Percentiles rank a stretch among this genome's conserved stretches.
Evolutionary conservation across 2,329 filamentous ascomycete genomes (phyloP).

Genomic region (Microdochium paspali): DNA sequence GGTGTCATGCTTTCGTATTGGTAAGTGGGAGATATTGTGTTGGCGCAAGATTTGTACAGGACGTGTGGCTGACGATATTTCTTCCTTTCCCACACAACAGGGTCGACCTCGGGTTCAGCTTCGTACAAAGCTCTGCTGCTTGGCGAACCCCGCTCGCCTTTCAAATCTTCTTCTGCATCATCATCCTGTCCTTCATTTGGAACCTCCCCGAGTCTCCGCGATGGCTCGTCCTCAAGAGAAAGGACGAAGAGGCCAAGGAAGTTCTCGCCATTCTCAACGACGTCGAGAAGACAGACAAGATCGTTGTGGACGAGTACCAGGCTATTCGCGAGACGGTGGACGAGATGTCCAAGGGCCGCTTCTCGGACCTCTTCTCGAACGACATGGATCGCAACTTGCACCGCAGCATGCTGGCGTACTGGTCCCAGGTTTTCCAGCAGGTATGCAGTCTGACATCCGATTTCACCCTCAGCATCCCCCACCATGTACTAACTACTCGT

Average conservation of each 20-base stretch:
- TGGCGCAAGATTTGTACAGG: background rate
- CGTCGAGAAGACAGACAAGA: conserved; percentile 26
- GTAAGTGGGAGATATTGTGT: conserved; percentile 12
- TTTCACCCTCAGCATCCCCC: background rate
- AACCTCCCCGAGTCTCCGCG: conserved; percentile 41
- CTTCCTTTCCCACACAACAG: background rate
- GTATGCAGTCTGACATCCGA: background rate
- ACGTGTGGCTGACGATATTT: background rate
- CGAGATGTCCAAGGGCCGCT: conserved; percentile 46
- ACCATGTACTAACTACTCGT: conserved; percentile 21
- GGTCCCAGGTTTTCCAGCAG: conserved; percentile 47
- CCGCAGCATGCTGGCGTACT: conserved; percentile 42
- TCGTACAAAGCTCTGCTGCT: conserved; percentile 35
- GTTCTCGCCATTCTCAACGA: conserved; percentile 25
- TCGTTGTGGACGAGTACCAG: conserved; percentile 43
- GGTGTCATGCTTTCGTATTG: conserved; percentile 51
- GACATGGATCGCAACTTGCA: conserved; percentile 44
- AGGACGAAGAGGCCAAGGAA: conserved; percentile 30
- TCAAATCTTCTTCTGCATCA: conserved; percentile 47
- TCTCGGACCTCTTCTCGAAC: conserved; percentile 50
- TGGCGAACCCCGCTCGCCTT: conserved; percentile 55
- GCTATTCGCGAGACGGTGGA: conserved; percentile 54
- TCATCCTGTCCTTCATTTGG: conserved; percentile 44
- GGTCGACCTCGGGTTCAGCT: conserved; percentile 47
- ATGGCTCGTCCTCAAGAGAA: conserved; percentile 34